Evolutionary conservation across 257 asterid genomes (phyloP).

Genomic region (Solanum verrucosum): DNA sequence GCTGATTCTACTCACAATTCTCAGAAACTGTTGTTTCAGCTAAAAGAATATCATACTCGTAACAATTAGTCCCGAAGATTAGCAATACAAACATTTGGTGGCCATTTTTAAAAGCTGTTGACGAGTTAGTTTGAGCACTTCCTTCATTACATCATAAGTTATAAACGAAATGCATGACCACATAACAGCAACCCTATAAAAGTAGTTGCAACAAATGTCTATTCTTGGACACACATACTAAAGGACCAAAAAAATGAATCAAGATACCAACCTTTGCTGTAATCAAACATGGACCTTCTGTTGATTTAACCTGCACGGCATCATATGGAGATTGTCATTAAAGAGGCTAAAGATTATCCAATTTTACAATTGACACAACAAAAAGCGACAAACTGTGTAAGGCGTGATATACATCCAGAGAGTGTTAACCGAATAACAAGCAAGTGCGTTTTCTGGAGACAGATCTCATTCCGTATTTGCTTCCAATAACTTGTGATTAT

Average conservation of each 20-base stretch:
- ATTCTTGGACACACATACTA: not conserved
- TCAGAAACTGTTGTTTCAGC: not conserved
- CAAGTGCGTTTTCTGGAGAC: not conserved
- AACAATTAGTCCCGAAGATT: not conserved
- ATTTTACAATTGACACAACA: not conserved
- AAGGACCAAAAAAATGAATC: not conserved
- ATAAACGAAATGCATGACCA: not conserved
- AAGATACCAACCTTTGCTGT: slow-evolving; percentile 52
- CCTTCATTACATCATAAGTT: not conserved
- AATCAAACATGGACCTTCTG: slow-evolving; percentile 42
- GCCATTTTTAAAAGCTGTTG: not conserved
- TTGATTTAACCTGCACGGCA: slow-evolving; percentile 48
- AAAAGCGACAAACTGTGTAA: not conserved
- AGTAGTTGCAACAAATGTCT: not conserved
- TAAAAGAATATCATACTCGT: not conserved
- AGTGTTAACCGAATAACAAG: not conserved
- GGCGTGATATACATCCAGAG: not conserved
- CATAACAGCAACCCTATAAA: not conserved
- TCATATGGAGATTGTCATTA: slow-evolving; percentile 9
- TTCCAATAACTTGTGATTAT: not conserved
- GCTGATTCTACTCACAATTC: not conserved
- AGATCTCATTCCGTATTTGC: not conserved
- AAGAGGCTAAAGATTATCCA: not conserved
- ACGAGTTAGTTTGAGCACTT: not conserved
- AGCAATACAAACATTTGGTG: not conserved